These are phyloP conservation scores for Euphorbia schlechtendalii DNA, from an alignment of 441 rosid species.

Conservation along the genomic window DNA sequence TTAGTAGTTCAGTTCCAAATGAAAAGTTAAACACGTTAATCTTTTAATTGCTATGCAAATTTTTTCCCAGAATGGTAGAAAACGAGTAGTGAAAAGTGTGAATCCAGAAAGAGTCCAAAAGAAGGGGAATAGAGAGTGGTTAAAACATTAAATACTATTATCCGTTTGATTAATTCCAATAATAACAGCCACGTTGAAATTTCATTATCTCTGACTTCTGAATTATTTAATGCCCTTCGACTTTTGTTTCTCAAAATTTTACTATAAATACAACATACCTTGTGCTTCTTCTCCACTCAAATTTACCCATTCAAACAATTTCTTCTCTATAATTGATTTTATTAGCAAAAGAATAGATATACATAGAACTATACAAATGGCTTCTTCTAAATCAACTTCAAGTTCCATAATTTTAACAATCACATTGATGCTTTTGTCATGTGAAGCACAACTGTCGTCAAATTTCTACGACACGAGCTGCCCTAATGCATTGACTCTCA, in stretches of 20 bases:
- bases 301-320: background rate
- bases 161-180: background rate
- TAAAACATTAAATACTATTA: background rate
- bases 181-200: background rate
- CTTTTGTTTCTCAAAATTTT: background rate
- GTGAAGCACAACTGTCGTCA: constrained; percentile 18
- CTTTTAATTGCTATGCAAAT: too few species aligned
- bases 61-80: background rate
- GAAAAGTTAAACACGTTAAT: too few species aligned
- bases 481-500: constrained; percentile 6
- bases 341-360: background rate
- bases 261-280: constrained; percentile 1
- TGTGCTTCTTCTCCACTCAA: constrained; percentile 7
- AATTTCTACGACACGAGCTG: constrained; percentile 13
- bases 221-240: background rate
- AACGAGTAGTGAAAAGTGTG: background rate
- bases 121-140: too few species aligned
- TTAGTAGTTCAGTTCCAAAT: too few species aligned
- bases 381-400: background rate
- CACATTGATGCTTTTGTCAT: background rate
- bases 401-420: background rate
- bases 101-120: background rate
- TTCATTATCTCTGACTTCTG: background rate
- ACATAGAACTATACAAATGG: constrained; percentile 1
- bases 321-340: background rate